Conservation (phyloP, 768 basidiomycete species). For the Tephrocybe rancida region DNA sequence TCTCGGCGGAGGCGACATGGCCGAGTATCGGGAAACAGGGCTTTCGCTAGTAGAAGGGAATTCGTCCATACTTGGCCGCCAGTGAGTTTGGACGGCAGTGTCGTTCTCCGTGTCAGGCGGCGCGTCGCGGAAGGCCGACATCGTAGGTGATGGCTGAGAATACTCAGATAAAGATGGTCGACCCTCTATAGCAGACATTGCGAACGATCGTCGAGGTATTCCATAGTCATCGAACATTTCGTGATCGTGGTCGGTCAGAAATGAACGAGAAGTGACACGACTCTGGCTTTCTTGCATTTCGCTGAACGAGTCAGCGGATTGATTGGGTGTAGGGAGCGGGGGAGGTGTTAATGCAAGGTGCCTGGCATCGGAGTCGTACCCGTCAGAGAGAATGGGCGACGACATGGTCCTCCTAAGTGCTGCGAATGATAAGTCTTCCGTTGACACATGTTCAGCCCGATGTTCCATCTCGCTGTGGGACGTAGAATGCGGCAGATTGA, state of each 20-base stretch:
- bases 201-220: conserved; percentile 46
- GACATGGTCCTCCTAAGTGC: conserved; percentile 52
- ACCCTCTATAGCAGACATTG: conserved; percentile 48
- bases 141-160: conserved; percentile 73
- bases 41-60: conserved; percentile 23
- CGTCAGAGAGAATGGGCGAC: conserved; percentile 53
- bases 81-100: conserved; percentile 27
- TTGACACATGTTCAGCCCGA: conserved; percentile 10
- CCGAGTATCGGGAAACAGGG: conserved; percentile 35
- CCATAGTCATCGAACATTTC: conserved; percentile 33
- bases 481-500: conserved; percentile 52
- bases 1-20: conserved; percentile 63
- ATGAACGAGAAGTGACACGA: conserved; percentile 29
- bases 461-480: conserved; percentile 55
- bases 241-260: conserved; percentile 47
- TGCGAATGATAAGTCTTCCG: conserved; percentile 5
- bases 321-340: conserved; percentile 30
- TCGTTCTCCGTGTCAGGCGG: conserved; percentile 30
- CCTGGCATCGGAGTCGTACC: conserved; percentile 35
- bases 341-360: conserved; percentile 44
- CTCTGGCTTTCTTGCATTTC: conserved; percentile 18
- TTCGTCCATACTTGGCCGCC: conserved; percentile 26
- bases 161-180: conserved; percentile 68
- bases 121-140: conserved; percentile 78
- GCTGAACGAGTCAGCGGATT: conserved; percentile 32